phyloP scores from a whole-genome alignment of 805 yeast genomes.

The Pichia manshurica region DNA sequence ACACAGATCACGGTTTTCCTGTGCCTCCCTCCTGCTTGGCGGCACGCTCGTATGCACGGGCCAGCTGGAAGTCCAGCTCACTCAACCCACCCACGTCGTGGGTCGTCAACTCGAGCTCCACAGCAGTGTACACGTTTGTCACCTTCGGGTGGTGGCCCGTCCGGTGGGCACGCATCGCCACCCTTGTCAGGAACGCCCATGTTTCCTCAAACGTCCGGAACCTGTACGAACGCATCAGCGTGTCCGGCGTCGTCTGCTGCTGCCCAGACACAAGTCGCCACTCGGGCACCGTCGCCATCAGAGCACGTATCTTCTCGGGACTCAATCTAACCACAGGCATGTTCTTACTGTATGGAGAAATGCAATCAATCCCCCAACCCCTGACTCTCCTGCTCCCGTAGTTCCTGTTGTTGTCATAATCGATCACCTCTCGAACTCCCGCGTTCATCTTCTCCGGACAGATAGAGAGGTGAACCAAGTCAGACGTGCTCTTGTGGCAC shows the following conservation, averaged over 20 bases:
- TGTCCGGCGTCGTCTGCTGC: constrained; percentile 1
- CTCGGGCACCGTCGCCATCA: constrained; percentile 12
- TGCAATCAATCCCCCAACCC: no score
- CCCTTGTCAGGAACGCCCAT: constrained; percentile 57
- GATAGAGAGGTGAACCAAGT: no score
- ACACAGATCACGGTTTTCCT: no score
- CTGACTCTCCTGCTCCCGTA: no score
- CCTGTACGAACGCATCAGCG: constrained; percentile 33
- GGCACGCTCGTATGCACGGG: constrained; percentile 40
- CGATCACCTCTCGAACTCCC: no score
- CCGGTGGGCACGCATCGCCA: constrained; percentile 52
- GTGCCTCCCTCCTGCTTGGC: constrained; percentile 13
- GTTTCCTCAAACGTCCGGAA: constrained; percentile 51
- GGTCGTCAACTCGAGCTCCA: constrained; percentile 50
- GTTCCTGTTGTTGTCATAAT: no score
- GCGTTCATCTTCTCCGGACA: no score
- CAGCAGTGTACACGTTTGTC: constrained; percentile 55
- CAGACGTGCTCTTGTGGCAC: no score
- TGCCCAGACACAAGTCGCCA: constrained; percentile 11
- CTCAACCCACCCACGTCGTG: constrained; percentile 56
- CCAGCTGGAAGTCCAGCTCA: constrained; percentile 54
- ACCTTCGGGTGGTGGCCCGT: constrained; percentile 70
- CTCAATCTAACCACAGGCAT: neutral
- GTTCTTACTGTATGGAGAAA: no score
- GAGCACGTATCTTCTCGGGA: constrained; percentile 15